Evolutionary conservation across 139 green algal species (phyloP).

Genomic region (Asterochloris erici): DNA sequence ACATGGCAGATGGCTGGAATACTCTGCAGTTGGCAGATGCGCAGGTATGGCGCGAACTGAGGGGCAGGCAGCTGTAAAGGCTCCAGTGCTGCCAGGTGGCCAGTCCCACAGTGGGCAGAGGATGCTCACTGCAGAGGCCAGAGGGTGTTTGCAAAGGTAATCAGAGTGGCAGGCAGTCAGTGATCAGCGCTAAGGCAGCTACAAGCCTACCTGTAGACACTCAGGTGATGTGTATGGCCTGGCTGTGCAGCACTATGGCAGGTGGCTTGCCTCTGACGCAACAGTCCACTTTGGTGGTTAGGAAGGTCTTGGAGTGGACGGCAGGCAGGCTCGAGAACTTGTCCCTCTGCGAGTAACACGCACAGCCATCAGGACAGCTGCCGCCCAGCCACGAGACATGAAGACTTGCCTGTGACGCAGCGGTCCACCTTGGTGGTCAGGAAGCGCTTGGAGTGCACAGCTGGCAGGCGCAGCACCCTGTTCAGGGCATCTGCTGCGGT

Average conservation of each 20-base stretch:
- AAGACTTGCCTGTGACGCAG: constrained; percentile 74
- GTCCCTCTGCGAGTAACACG: too few species aligned
- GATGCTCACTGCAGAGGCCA: too few species aligned
- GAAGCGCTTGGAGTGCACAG: constrained; percentile 96
- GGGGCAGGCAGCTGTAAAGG: too few species aligned
- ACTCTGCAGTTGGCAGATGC: too few species aligned
- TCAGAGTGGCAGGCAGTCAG: too few species aligned
- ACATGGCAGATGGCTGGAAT: too few species aligned
- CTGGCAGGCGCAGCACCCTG: constrained; percentile 83
- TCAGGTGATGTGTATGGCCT: neutral
- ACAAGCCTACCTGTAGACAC: neutral
- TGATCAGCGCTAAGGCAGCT: neutral
- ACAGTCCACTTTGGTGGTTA: constrained; percentile 97
- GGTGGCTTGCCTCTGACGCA: constrained; percentile 67
- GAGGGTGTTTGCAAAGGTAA: too few species aligned
- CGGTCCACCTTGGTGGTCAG: constrained; percentile 98
- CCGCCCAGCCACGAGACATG: too few species aligned
- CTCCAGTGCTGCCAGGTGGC: too few species aligned
- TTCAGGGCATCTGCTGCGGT: constrained; percentile 55
- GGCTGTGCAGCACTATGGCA: neutral
- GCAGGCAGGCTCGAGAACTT: constrained; percentile 83
- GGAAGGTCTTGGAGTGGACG: constrained; percentile 96
- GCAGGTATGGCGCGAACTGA: too few species aligned
- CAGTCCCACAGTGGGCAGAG: too few species aligned
- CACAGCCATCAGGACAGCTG: too few species aligned